Evolutionary conservation across 352 stramenopile genomes (phyloP), one percentile per base, ranked within the genome.

Genomic region (Globisporangium acanthophoron): DNA sequence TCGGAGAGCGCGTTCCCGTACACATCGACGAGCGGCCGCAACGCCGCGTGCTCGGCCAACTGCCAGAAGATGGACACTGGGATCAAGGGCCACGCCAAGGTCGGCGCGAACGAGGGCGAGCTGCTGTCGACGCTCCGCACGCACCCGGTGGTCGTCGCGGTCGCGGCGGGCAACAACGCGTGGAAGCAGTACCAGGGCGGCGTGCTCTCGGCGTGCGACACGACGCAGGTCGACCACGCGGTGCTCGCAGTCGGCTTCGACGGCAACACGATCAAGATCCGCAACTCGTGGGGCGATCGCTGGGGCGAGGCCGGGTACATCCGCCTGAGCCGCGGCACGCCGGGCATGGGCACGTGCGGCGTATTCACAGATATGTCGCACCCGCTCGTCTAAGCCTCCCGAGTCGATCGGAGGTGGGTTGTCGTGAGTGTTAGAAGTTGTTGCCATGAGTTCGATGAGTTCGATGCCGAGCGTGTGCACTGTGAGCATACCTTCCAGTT

Each of bases 161-260:
- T 99, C 27, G 76, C 97, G 27, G 96, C 96, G 1, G 80, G 94
- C 70, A 91, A 97, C 67, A 80, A 78, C 49, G 82, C 79, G 13
- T 99, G 98, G 78, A 97, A 99, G 82, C 97, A 99, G 64, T 99
- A 99, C 91, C 79, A 70, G 40, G 71, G 74, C 41, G 96, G 97
- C 33, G 86, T 99, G 2, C 66, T 98, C 37, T 78, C 69, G 16
- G 62, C 55, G 3, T 88, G 73, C 43, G 85, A 80, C 43, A 85
- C 88, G 52, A 72, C 80, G 37, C 78, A 89, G 18, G 83, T 99
- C 43, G 97, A 99, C 73, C 97, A 99, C 73, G 97, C 94, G 43
- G 90, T 99, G 27, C 78, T 99, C 31, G 88, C 88, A 0, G 94
- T 99, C 5, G 96, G 96, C 20, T 99, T 98, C 72, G 88, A 94